Conservation (phyloP, 176 grass and related monocot genomes). For the Chrysopogon serrulatus region DNA sequence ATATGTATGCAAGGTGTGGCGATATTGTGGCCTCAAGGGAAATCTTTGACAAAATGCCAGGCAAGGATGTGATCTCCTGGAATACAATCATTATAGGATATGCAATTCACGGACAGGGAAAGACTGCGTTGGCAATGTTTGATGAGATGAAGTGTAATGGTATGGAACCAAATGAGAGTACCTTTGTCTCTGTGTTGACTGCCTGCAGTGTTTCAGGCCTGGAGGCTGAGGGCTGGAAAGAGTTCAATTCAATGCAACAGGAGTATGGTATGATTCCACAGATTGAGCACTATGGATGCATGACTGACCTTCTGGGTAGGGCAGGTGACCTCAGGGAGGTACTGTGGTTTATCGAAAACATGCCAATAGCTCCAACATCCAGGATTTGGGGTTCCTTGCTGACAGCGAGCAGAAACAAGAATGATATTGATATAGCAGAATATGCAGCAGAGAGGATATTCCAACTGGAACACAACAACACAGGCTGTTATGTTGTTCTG, state of each 20-base stretch:
- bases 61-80: slow-evolving; percentile 71
- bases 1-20: slow-evolving; percentile 81
- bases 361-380: slow-evolving; percentile 61
- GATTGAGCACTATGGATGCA: slow-evolving; percentile 89
- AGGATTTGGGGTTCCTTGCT: slow-evolving; percentile 86
- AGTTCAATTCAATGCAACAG: slow-evolving; percentile 69
- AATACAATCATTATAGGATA: slow-evolving; percentile 87
- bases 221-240: slow-evolving; percentile 61
- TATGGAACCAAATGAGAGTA: slow-evolving; percentile 58
- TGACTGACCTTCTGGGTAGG: slow-evolving; percentile 79
- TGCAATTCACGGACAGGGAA: slow-evolving; percentile 75
- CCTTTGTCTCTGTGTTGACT: slow-evolving; percentile 79
- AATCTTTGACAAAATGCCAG: slow-evolving; percentile 57
- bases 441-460: slow-evolving; percentile 73
- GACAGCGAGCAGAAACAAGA: slow-evolving; percentile 77
- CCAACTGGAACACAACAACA: slow-evolving; percentile 71
- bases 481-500: slow-evolving; percentile 76
- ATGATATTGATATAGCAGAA: slow-evolving; percentile 78
- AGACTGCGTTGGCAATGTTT: slow-evolving; percentile 60
- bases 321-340: slow-evolving; percentile 50
- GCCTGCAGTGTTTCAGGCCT: slow-evolving; percentile 83
- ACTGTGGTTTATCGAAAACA: slow-evolving; percentile 68
- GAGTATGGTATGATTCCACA: slow-evolving; percentile 65
- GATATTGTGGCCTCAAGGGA: slow-evolving; percentile 57
- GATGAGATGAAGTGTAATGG: slow-evolving; percentile 56